Base-by-base conservation (phyloP, 495 filamentous ascomycete species). In the Daldinia concentrica region DNA sequence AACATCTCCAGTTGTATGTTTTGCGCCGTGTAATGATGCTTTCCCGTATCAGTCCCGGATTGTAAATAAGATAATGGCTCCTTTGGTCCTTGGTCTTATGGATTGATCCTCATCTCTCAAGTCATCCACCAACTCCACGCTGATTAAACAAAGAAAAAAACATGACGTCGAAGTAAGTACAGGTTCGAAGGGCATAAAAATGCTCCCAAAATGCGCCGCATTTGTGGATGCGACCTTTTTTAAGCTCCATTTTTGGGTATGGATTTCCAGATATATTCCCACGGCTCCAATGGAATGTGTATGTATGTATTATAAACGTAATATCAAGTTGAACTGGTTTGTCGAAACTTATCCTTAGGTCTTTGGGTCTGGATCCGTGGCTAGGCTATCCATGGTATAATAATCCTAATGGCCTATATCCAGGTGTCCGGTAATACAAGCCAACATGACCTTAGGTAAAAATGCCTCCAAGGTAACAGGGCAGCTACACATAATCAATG, bases 121-220 rank as follows among this genome's bases (percentile, higher is more conserved):
- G 67, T 73, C 64, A 70, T 67, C 73, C 63, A 34, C 69, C 64
- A 76, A 78, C 76, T 78, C 76, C 76, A 69, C 76, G 76, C 76
- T 78, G 65, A 73, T 43, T 68, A 69, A 72, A 66, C 66, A 72
- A 74, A 77, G 51, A 73, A 62, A 68, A 71, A 75, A 39, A 69
- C 64, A 69, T 69, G 73, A 69, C 41, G 41, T 69, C 36, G 64
- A 72, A 72, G 62, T 76, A 74, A 62, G 64, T 75, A 78, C 74
- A 78, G 66, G 66, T 69, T 56, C 51, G 37, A 66, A 66, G n/a
- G 19, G 57, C 24, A 66, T 65, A 48, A 48, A 48, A 8, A 48
- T 48, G 43, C 43, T 48, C 43, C 19, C 17, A 48, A 41, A 48
- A 48, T 12, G 17, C 43, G 43, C 26, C 56, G 56, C 58, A 52